These are phyloP conservation scores for Pascua guehoae DNA, from an alignment of 1,284 basidiomycete genomes.

Conservation along the genomic window DNA sequence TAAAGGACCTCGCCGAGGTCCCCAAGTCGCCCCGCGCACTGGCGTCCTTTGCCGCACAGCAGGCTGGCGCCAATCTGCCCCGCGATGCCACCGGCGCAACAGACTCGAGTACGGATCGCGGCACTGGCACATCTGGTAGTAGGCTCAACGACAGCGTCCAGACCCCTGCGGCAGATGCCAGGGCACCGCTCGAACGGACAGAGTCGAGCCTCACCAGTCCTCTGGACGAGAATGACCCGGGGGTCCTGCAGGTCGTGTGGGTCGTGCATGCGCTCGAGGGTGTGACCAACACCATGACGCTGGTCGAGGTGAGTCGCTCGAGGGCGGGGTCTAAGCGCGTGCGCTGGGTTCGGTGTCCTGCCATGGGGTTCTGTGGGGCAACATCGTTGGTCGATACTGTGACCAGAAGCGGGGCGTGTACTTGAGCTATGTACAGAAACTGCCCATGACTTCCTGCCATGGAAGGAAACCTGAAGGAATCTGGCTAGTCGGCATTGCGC, in stretches of 20 bases:
- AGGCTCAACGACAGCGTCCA: not conserved
- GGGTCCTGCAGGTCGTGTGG: constrained; percentile 28
- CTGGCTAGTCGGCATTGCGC: too few species aligned
- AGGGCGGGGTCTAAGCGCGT: not conserved
- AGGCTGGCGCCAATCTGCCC: not conserved
- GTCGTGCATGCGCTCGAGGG: constrained; percentile 25
- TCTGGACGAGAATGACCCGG: constrained; percentile 30
- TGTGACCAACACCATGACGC: constrained; percentile 28
- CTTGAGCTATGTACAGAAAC: too few species aligned
- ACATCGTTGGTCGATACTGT: too few species aligned
- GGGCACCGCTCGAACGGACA: not conserved
- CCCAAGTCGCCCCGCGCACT: constrained; percentile 23
- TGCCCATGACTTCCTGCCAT: too few species aligned
- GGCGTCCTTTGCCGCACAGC: constrained; percentile 7
- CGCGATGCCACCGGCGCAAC: not conserved
- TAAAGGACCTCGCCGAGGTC: constrained; percentile 44
- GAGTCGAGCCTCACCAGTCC: constrained; percentile 10
- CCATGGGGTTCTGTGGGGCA: too few species aligned
- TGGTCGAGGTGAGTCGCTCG: constrained; percentile 33
- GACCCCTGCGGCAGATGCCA: not conserved
- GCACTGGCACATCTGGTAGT: not conserved
- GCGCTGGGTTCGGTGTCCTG: too few species aligned
- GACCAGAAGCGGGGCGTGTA: too few species aligned
- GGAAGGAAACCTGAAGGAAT: too few species aligned
- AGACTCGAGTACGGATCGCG: not conserved